These are phyloP conservation scores for Russula abietina DNA, from an alignment of 768 basidiomycete species.

Conservation along the genomic window DNA sequence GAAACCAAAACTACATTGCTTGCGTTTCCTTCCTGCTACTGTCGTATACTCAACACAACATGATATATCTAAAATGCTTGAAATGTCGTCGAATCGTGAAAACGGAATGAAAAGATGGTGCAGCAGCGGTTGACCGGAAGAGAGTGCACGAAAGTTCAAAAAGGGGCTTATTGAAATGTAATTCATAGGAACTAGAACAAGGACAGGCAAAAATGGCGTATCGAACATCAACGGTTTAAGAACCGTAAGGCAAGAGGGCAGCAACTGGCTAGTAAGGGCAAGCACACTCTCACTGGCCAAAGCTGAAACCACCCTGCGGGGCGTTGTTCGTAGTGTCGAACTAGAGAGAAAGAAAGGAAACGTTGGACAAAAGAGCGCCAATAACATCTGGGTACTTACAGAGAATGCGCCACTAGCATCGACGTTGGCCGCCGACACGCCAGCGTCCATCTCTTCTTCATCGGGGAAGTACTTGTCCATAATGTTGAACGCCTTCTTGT, in stretches of 20 bases:
- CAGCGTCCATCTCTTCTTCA: slow-evolving; percentile 88
- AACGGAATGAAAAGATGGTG: slow-evolving; percentile 12
- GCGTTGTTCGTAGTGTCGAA: slow-evolving; percentile 76
- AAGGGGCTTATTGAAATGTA: slow-evolving; percentile 19
- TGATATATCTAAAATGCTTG: slow-evolving; percentile 25
- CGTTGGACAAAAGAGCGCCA: neutral
- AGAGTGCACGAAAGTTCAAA: slow-evolving; percentile 8
- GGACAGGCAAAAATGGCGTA: slow-evolving; percentile 18
- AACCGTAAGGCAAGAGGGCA: slow-evolving; percentile 12
- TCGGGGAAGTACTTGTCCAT: slow-evolving; percentile 99
- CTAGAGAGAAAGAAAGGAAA: slow-evolving; percentile 33
- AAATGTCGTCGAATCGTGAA: slow-evolving; percentile 17
- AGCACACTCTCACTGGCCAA: slow-evolving; percentile 55
- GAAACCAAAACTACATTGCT: slow-evolving; percentile 17
- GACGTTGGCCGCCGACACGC: slow-evolving; percentile 68
- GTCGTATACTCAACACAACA: slow-evolving; percentile 15
- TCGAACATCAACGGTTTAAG: slow-evolving; percentile 12
- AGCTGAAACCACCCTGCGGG: slow-evolving; percentile 95
- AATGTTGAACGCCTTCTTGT: slow-evolving; percentile 99
- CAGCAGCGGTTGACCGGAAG: slow-evolving; percentile 6
- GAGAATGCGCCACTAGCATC: slow-evolving; percentile 70
- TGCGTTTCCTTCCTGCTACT: slow-evolving; percentile 10
- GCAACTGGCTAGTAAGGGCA: neutral
- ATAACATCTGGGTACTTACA: slow-evolving; percentile 39
- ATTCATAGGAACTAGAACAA: slow-evolving; percentile 19